phyloP scores from a whole-genome alignment of 169 alveolate genomes.

The Babesia divergens region DNA sequence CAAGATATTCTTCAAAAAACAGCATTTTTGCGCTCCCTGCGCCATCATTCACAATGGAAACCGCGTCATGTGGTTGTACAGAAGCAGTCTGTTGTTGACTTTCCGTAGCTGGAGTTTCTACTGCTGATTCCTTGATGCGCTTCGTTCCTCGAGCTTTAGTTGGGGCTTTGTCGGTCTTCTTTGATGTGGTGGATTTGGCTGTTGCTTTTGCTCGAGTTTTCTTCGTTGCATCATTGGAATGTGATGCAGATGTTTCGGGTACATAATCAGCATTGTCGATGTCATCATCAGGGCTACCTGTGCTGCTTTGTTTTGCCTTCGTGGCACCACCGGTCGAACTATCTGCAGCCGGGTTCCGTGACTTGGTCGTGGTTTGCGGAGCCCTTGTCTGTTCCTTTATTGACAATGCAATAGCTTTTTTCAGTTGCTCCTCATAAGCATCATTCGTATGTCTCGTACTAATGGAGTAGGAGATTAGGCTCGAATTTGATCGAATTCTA shows the following conservation, averaged over 20 bases:
- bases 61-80: neutral
- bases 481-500: constrained; percentile 9
- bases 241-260: neutral
- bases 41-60: neutral
- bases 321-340: neutral
- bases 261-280: neutral
- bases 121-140: neutral
- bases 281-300: neutral
- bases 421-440: constrained; percentile 35
- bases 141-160: neutral
- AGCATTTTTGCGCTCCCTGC: constrained; percentile 26
- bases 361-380: neutral
- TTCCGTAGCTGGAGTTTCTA: neutral
- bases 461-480: neutral
- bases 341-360: neutral
- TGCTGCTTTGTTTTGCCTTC: neutral
- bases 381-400: constrained; percentile 26
- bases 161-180: neutral
- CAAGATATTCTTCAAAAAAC: constrained; percentile 50
- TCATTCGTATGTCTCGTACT: constrained; percentile 20
- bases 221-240: neutral
- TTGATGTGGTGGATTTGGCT: neutral
- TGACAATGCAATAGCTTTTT: constrained; percentile 42
- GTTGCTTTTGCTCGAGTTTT: neutral
- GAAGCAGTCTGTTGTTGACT: neutral